phyloP scores from a whole-genome alignment of 164 flowering plant genomes.

The Tetracentron sinense region DNA sequence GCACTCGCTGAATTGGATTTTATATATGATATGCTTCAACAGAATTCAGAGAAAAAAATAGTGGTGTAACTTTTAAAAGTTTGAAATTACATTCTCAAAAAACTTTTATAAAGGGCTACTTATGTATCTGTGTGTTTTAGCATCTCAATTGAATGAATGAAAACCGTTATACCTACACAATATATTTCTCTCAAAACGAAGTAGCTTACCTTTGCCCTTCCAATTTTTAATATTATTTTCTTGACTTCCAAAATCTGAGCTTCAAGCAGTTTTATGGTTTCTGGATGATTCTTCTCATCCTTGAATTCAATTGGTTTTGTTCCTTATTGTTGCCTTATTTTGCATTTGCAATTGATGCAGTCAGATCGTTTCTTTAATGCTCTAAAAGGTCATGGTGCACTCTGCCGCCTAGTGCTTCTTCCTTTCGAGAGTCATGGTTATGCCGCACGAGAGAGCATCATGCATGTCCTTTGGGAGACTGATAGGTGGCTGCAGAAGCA shows the following conservation, averaged over 20 bases:
- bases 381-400: slow-evolving; percentile 94
- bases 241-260: neutral
- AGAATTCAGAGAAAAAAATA: too few relatives aligned
- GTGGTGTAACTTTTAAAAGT: neutral
- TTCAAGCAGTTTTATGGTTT: neutral
- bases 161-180: neutral
- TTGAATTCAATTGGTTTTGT: neutral
- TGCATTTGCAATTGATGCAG: slow-evolving; percentile 39
- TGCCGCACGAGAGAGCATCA: slow-evolving; percentile 88
- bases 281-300: neutral
- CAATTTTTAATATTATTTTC: neutral
- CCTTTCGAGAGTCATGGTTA: slow-evolving; percentile 98
- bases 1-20: too few relatives aligned
- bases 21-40: too few relatives aligned
- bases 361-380: slow-evolving; percentile 94
- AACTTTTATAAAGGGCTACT: neutral
- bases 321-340: neutral
- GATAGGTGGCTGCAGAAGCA: slow-evolving; percentile 85
- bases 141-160: neutral
- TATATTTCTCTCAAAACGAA: neutral
- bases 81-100: neutral
- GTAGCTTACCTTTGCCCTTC: neutral
- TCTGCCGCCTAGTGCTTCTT: slow-evolving; percentile 85
- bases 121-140: neutral
- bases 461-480: slow-evolving; percentile 98